These are phyloP conservation scores for Sanguinoderma infundibulare DNA, from an alignment of 1,284 basidiomycete species.

Conservation along the genomic window DNA sequence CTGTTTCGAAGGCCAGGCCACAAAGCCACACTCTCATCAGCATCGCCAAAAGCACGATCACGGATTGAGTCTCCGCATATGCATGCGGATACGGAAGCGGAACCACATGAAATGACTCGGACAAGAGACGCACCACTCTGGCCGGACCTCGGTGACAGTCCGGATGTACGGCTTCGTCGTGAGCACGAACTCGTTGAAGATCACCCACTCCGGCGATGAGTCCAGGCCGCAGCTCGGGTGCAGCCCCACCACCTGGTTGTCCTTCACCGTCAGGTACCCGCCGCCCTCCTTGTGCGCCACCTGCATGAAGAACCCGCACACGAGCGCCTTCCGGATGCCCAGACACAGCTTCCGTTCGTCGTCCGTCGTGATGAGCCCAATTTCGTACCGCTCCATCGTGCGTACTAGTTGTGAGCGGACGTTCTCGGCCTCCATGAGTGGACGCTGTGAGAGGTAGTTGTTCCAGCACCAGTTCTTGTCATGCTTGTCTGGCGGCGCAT, in stretches of 20 bases:
- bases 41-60: background rate
- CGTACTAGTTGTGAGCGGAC: constrained; percentile 92
- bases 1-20: constrained; percentile 47
- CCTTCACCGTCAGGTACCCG: constrained; percentile 89
- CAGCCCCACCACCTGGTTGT: constrained; percentile 90
- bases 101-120: background rate
- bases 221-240: constrained; percentile 95
- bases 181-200: constrained; percentile 98
- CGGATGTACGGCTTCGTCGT: constrained; percentile 92
- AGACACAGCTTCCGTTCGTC: constrained; percentile 83
- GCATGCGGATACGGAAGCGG: background rate
- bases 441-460: constrained; percentile 87
- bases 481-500: constrained; percentile 53
- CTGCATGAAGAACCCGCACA: constrained; percentile 99
- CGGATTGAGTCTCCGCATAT: background rate
- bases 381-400: constrained; percentile 91
- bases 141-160: constrained; percentile 87
- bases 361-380: constrained; percentile 79
- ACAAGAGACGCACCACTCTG: constrained; percentile 76
- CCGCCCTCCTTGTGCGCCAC: constrained; percentile 95
- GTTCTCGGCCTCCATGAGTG: constrained; percentile 92
- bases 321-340: constrained; percentile 85
- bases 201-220: constrained; percentile 94
- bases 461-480: constrained; percentile 94
- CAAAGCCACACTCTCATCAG: background rate